Base-by-base conservation (phyloP, 306 rosid species). In the Lotus japonicus region DNA sequence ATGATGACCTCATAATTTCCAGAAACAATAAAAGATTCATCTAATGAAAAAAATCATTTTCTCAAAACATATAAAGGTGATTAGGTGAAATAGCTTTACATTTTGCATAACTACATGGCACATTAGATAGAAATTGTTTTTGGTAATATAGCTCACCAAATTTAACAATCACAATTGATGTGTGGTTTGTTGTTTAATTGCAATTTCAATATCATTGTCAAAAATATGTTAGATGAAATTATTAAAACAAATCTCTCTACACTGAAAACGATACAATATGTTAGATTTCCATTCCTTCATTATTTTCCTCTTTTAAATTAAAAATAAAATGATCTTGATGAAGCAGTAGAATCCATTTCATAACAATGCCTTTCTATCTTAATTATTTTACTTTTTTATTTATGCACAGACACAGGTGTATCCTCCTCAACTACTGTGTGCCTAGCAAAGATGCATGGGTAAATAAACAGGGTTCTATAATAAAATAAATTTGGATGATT, bases 401-500 rank as follows among this genome's bases (percentile, higher is more conserved):
- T 35, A 51, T 31, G 23, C 49, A 60, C 50, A 76, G 14, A 58
- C 56, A 44, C 66, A 43, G 21, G 13, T 69, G 59, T 65, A 52
- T 70, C 71, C 64, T 13, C 42, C 64, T 13, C 42, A 36, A 17
- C 26, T 42, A 76, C 11, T 19, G 39, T 19, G 39, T 19, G 71
- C 36, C 60, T 46, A 48, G 46, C 50, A 19, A 38, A 33, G 57
- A 15, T 33, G 3, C 56, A 58, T 16, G 5, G 39, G 23, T 21
- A 21, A 26, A 26, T 31, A 62, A 51, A 21, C 3, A 3, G 75
- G 75, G 53, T 42, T 60, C 44, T 33, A 57, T 17, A 36, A 66
- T 33, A 11, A 64, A 55, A 45, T 65, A 58, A 49, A 51, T 49
- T 64, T 56, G 73, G 63, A 45, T n/a, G 62, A n/a, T 64, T 57